Evolutionary conservation across 495 filamentous ascomycete genomes (phyloP).

Genomic region (Xylaria venustula): DNA sequence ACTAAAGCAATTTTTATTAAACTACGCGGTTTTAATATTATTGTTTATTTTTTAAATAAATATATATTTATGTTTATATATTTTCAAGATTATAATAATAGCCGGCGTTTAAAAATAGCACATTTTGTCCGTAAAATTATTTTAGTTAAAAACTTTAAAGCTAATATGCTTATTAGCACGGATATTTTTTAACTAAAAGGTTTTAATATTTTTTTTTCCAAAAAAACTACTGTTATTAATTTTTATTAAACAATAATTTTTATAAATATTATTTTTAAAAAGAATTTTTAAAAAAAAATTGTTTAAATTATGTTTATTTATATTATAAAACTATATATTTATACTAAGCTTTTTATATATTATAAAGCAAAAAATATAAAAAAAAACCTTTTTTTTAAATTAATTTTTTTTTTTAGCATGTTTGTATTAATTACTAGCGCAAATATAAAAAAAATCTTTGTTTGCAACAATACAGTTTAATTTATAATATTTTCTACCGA

Average conservation of each 20-base stretch:
- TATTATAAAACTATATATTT: no score
- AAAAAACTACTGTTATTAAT: neutral
- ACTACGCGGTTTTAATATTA: neutral
- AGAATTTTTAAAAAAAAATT: neutral
- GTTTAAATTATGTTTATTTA: neutral
- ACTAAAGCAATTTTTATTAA: neutral
- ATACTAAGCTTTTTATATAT: no score
- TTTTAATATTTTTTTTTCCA: neutral
- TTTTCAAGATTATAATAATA: neutral
- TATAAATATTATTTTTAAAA: neutral
- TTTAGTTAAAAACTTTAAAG: no score
- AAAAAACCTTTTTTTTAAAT: no score
- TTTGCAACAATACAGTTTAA: no score
- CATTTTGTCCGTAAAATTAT: no score
- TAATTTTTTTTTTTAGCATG: no score
- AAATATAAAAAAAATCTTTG: no score
- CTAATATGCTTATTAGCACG: no score
- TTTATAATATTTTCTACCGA: no score
- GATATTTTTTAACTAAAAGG: neutral
- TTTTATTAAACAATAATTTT: neutral
- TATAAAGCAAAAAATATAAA: no score
- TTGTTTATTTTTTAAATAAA: neutral
- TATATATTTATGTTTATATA: neutral
- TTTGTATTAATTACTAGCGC: no score
- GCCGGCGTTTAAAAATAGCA: neutral